These are phyloP conservation scores for Fusarium sp. DNA, from an alignment of 2,329 filamentous ascomycete species.

Conservation along the genomic window DNA sequence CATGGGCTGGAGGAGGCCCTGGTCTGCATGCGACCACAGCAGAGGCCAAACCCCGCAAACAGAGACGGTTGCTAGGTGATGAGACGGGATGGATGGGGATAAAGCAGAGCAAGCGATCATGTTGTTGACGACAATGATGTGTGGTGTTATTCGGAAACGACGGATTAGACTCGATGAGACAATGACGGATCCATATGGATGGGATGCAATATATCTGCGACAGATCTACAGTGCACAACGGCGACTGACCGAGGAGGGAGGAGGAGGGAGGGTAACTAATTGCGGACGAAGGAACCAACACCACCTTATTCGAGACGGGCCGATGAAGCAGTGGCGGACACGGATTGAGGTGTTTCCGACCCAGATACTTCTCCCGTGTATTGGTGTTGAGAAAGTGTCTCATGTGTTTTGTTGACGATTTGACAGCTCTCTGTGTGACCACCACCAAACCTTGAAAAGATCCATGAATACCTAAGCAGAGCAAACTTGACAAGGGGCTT, in stretches of 20 bases:
- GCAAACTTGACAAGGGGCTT: slow-evolving; percentile 3
- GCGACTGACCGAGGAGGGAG: background rate
- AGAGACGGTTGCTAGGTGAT: slow-evolving; percentile 18
- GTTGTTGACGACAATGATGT: slow-evolving; percentile 3
- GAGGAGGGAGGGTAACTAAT: background rate
- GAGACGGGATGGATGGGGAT: background rate
- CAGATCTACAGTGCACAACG: slow-evolving; percentile 23
- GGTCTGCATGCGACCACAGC: background rate
- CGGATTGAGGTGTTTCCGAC: background rate
- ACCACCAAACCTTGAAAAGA: background rate
- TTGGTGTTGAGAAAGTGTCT: slow-evolving; percentile 3
- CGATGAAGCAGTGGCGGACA: slow-evolving; percentile 16
- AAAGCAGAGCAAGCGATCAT: slow-evolving; percentile 3
- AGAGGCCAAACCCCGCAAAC: slow-evolving; percentile 31
- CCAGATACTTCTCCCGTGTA: background rate
- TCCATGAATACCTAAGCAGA: background rate
- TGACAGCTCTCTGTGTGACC: background rate
- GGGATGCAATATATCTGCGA: slow-evolving; percentile 13
- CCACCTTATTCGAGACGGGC: slow-evolving; percentile 17
- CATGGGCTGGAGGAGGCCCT: background rate
- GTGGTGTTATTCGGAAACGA: slow-evolving; percentile 7
- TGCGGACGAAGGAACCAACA: background rate
- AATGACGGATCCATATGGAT: slow-evolving; percentile 27
- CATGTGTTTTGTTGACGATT: background rate
- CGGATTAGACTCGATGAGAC: slow-evolving; percentile 32